A percentile compares a stretch with the other conserved stretches of the same genome.
Conservation (phyloP, 805 yeast species). For the Ogataea minuta region DNA sequence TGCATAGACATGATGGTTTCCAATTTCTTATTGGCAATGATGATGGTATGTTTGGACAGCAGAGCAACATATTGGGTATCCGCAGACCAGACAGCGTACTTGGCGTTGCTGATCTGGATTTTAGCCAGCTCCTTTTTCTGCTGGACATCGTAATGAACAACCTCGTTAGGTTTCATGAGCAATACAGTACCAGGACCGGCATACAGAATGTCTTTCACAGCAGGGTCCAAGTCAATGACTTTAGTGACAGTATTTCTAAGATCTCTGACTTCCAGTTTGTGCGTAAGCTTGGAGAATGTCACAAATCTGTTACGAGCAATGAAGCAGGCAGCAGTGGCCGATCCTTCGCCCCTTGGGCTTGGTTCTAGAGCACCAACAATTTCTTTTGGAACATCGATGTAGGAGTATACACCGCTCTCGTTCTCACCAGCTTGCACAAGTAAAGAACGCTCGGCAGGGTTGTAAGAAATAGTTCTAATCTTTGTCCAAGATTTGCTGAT, state of each 20-base stretch:
- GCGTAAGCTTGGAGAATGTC: constrained; percentile 62
- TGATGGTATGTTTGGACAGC: constrained; percentile 86
- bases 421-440: constrained; percentile 77
- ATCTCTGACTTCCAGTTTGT: constrained; percentile 79
- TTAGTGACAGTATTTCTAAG: constrained; percentile 80
- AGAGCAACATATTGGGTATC: constrained; percentile 88
- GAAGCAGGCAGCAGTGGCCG: constrained; percentile 82
- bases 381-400: constrained; percentile 78
- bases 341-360: constrained; percentile 71
- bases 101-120: constrained; percentile 70
- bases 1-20: constrained; percentile 82
- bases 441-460: constrained; percentile 87
- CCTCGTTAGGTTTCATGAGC: constrained; percentile 67
- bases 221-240: constrained; percentile 62
- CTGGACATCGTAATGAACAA: constrained; percentile 86
- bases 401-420: constrained; percentile 65
- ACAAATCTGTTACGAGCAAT: constrained; percentile 95
- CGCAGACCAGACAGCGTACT: constrained; percentile 84
- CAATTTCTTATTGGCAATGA: constrained; percentile 77
- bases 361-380: constrained; percentile 95
- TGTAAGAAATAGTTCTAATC: constrained; percentile 80
- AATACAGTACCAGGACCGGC: constrained; percentile 85
- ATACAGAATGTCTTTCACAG: constrained; percentile 67
- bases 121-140: constrained; percentile 79
- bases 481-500: constrained; percentile 85